Base-by-base conservation (phyloP, 768 basidiomycete species). In the Tricholoma terreum region DNA sequence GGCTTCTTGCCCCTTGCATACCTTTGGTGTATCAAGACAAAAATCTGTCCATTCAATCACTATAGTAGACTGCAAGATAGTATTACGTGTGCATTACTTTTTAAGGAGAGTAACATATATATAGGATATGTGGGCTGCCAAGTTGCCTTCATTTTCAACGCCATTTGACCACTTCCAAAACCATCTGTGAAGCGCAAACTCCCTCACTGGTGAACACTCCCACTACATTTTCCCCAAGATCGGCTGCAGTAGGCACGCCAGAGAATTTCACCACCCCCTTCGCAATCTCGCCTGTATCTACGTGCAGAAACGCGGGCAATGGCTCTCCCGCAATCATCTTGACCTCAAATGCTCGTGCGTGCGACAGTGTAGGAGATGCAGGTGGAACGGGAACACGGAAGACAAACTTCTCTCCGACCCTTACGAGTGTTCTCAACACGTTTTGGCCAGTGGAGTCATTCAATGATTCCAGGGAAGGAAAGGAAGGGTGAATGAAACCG, bases 381-480 rank as follows among this genome's bases (percentile, higher is more conserved):
- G 42, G 48, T 33, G 67, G 71, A 45, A 85, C 68, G 22, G 78
- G 75, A 46, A 86, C 77, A 55, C 77, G 74, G 69, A 85, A 85
- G 61, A 75, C 78, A 76, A 87, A 87, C 59, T 69, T 75, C 61
- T 87, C 84, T 21, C 83, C 84, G 3, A 75, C 70, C 31, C 85
- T 78, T 31, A 82, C 77, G 57, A 87, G 65, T 62, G 82, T 80
- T 35, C 80, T 74, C 58, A 69, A 77, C 31, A 67, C 64, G 22
- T 66, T 68, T 21, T 14, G 66, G 54, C 49, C n/a, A 22, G 15
- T 17, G 24, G 50, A 62, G 31, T 64, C 65, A 54, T 76, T 73
- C 21, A 84, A 85, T 4, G 85, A 86, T 63, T 84, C 84, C 27
- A 86, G 71, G 14, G 86, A 85, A 3, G 84, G 82, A 63, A 84